These are phyloP conservation scores for Cryptococcus wingfieldii DNA, from an alignment of 1,284 basidiomycete species.

Conservation along the genomic window DNA sequence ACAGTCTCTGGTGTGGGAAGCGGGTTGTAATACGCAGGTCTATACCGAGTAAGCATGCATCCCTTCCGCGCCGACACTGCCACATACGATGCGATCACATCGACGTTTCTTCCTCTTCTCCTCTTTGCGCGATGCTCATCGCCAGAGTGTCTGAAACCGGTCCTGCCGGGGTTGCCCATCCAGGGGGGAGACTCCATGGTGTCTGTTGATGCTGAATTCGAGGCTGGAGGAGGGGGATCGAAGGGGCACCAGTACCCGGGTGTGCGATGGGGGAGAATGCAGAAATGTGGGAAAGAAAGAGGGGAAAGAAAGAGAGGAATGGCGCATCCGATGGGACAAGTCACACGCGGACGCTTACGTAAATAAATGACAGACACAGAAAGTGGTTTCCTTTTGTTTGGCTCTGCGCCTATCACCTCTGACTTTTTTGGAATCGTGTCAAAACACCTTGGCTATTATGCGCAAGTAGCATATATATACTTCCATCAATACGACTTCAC, in stretches of 20 bases:
- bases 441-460: no score
- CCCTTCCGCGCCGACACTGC: neutral
- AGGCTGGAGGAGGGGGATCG: no score
- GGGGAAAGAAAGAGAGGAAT: neutral
- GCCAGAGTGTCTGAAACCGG: constrained; percentile 14
- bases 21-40: constrained; percentile 13
- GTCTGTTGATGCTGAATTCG: no score
- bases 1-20: constrained; percentile 41
- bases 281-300: neutral
- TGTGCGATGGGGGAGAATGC: no score
- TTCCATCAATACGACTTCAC: no score
- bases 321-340: neutral
- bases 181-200: constrained; percentile 18
- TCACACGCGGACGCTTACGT: no score
- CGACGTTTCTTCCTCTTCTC: constrained; percentile 30
- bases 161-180: constrained; percentile 26
- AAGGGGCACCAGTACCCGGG: no score
- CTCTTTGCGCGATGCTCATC: constrained; percentile 32
- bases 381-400: no score
- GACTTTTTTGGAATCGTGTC: no score
- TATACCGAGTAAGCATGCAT: neutral
- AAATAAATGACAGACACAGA: no score
- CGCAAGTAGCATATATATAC: no score
- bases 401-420: no score
- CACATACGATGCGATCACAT: constrained; percentile 23